Base-by-base conservation (phyloP, 768 basidiomycete genomes). In the Russula vinacea region DNA sequence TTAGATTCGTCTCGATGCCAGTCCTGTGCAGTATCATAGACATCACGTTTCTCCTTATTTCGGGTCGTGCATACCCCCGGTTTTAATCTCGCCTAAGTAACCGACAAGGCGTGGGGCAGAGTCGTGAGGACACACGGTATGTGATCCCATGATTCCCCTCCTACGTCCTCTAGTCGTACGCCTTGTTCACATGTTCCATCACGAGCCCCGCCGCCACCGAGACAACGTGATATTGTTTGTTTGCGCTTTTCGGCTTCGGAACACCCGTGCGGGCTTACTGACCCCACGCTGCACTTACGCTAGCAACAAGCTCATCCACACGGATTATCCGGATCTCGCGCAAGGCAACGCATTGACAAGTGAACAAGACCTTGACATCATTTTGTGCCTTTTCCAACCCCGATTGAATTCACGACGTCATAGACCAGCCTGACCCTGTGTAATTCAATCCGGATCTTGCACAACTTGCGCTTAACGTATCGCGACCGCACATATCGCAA, bases 241-340 rank as follows among this genome's bases (percentile, higher is more conserved):
- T 60, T 52, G 52, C 59, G 19, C 16, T 9, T 60, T 52, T 60
- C 60, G 60, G 60, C 60, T 53, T 60, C 33, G 60, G 60, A 54
- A 44, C 44, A 45, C 44, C 42, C 44, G 7, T 45, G 8, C 44
- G 45, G 29, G 45, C 45, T 47, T 47, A 47, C 45, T 7, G 45
- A 22, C 45, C 11, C 45, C 45, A 22, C 11, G 10, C 45, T 22
- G 45, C 45, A 22, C n/a, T 13, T n/a, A n/a, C n/a, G n/a, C n/a
- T n/a, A n/a, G n/a, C n/a, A n/a, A n/a, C n/a, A n/a, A n/a, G n/a
- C n/a, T n/a, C n/a, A n/a, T n/a, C n/a, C n/a, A n/a, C n/a, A n/a
- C 42, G 44, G 9, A 47, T 29, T 29, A 14, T 29, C 26, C 49
- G 49, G 49, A 50, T 50, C 49, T 50, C 16, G 14, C 16, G 26